Base-by-base conservation (phyloP, 1,139 yeast species). In the Sugiyamaella neomexicana region DNA sequence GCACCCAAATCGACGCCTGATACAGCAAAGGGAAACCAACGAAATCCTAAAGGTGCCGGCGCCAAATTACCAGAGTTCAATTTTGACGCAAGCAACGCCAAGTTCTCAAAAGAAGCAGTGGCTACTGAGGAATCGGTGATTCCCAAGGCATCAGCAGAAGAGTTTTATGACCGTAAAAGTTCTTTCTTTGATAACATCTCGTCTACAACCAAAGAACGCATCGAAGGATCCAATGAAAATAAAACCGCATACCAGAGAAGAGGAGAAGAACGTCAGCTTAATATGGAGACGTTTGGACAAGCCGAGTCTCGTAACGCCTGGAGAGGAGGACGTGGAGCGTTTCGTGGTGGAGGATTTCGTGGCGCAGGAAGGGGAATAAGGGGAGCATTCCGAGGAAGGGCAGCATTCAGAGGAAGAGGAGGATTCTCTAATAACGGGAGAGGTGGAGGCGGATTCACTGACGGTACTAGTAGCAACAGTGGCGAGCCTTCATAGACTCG, bases 381-480 rank as follows among this genome's bases (percentile, higher is more conserved):
- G 60, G 72, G 73, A 56, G 61, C 60, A 20, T 45, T 44, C 49
- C 47, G 54, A 8, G 54, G 56, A 10, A 32, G 54, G 20, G 54
- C 48, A 16, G 27, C 39, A 5, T n/a, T 27, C 17, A n/a, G n/a
- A n/a, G n/a, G n/a, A 5, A 31, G 54, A 31, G 53, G 51, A 17
- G 31, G 45, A 9, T 13, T 20, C 20, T 47, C 32, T 44, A 25
- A 37, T n/a, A 40, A 41, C 48, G 40, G 46, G 46, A 29, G 52
- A 48, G 40, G 45, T 13, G 48, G 45, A 13, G 50, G 50, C 27
- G 20, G 27, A 5, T 37, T 23, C 40, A 42, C 89, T 89, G 96
- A 78, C 78, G 55, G 97, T 98, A 20, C 88, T n/a, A n/a, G n/a
- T n/a, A n/a, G n/a, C 91, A 66, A 89, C 85, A 62, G 89, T 95